Percentiles rank a stretch among this genome's conserved stretches.
Evolutionary conservation across 2,329 filamentous ascomycete species (phyloP).

Genomic region (Chalaropsis thielavioides): DNA sequence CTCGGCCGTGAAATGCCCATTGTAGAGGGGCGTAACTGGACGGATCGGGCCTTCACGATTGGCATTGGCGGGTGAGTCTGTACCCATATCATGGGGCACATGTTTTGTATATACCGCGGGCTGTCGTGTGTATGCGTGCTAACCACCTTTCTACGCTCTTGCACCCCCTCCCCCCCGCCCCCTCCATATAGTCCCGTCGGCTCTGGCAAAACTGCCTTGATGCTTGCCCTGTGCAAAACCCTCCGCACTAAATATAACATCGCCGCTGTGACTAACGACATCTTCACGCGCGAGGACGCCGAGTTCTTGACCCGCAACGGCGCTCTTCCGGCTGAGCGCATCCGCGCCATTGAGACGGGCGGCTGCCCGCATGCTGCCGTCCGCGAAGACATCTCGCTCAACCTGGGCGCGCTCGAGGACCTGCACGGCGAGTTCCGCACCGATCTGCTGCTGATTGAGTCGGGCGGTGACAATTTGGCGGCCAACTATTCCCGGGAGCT

Average conservation of each 20-base stretch:
- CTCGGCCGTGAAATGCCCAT: slow-evolving; percentile 86
- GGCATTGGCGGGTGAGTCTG: slow-evolving; percentile 82
- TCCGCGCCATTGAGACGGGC: slow-evolving; percentile 92
- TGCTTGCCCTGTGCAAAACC: slow-evolving; percentile 80
- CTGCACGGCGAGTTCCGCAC: slow-evolving; percentile 66
- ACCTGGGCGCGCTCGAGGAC: slow-evolving; percentile 82
- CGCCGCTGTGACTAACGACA: slow-evolving; percentile 95
- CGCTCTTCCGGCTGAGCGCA: slow-evolving; percentile 68
- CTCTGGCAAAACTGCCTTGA: slow-evolving; percentile 91
- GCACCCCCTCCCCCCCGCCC: neutral
- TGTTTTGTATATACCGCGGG: too few relatives aligned
- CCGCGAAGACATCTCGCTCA: slow-evolving; percentile 88
- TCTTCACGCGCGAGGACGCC: slow-evolving; percentile 95
- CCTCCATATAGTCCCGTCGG: slow-evolving; percentile 59
- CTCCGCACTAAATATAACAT: slow-evolving; percentile 72
- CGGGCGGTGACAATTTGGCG: slow-evolving; percentile 87
- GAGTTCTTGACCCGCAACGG: slow-evolving; percentile 85
- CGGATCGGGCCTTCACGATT: slow-evolving; percentile 80
- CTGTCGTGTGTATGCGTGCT: too few relatives aligned
- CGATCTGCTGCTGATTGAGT: slow-evolving; percentile 85
- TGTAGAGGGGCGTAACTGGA: slow-evolving; percentile 74
- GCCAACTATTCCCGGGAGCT: slow-evolving; percentile 93
- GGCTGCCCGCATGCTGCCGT: slow-evolving; percentile 95
- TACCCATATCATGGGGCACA: neutral
- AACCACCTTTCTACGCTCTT: too few relatives aligned